Evolutionary conservation across 2,329 filamentous ascomycete species (phyloP), one percentile per base, ranked within the genome.

Genomic region (Pseudonectria buxi): DNA sequence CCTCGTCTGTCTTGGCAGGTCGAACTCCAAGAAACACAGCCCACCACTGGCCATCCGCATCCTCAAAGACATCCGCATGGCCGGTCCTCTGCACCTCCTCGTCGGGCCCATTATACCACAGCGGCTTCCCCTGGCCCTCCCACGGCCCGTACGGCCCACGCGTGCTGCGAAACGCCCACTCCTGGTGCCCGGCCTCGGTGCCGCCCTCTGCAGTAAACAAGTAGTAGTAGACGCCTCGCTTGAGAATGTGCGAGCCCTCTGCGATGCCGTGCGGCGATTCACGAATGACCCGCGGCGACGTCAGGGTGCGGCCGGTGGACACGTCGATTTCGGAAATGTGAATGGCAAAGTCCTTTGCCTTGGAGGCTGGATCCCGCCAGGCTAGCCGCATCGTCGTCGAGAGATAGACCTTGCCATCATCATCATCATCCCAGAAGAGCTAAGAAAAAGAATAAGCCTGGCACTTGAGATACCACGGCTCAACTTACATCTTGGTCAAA

Each of bases 341-440:
- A 36, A 71, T 72, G 33, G 56, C 68, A 41, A 76, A 74, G 42
- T 76, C 70, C 37, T 73, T 72, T 9, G 68, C 41, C 10, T 59
- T 65, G 1, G 57, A 59, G 7, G 53, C 46, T 0, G 58, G 58
- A 0, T 61, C 59, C 11, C 65, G 62, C 13, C 57, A 34, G 0
- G 55, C 48, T 28, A 64, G 43, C 14, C 61, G 54, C 35, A 57
- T 53, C 3, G 57, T 64, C 14, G 62, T 62, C 34, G 68, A 72
- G 1, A 76, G 61, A 37, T 74, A 75, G 1, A 66, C 65, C 2
- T 63, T 69, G 9, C 57, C 65, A 10, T 71, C 62, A 6, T 70
- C 65, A 10, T 71, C 62, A 6, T 70, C 64, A 26, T 72, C 69
- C 63, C 65, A 74, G 46, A 72, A 73, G 2, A 64, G 40, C 51